phyloP scores from a whole-genome alignment of 1,139 yeast species.

The Yamadazyma oceani region DNA sequence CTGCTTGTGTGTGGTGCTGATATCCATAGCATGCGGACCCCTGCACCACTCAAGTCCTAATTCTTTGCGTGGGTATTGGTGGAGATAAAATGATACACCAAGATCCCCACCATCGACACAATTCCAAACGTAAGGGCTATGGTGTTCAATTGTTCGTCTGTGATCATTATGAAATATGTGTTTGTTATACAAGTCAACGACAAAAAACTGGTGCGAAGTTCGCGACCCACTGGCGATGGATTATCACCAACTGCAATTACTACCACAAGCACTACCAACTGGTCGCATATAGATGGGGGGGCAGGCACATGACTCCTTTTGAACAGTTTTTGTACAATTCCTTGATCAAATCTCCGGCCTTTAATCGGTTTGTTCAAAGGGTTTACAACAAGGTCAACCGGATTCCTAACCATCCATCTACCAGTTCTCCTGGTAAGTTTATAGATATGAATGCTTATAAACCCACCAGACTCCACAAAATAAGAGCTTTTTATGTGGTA shows the following conservation, averaged over 20 bases:
- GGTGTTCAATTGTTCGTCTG: constrained; percentile 74
- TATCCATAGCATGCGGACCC: no score
- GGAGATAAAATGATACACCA: constrained; percentile 64
- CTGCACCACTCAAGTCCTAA: no score
- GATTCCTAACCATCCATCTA: constrained; percentile 18
- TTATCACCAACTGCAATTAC: no score
- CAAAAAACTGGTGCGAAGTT: no score
- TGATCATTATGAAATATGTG: constrained; percentile 70
- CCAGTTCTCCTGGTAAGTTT: background rate
- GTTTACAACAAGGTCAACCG: constrained; percentile 66
- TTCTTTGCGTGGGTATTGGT: constrained; percentile 28
- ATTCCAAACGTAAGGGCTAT: constrained; percentile 78
- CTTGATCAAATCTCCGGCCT: constrained; percentile 60
- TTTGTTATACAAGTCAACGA: no score
- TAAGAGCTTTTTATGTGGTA: constrained; percentile 61
- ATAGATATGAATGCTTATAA: constrained; percentile 24
- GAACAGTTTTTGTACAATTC: constrained; percentile 49
- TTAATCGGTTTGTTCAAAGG: constrained; percentile 67
- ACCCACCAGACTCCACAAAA: constrained; percentile 56
- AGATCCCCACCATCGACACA: constrained; percentile 65
- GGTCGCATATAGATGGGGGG: no score
- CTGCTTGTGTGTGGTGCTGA: no score
- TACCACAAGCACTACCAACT: no score
- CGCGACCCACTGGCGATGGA: no score
- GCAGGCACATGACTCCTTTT: constrained; percentile 41